phyloP scores from a whole-genome alignment of 2,329 filamentous ascomycete genomes.

The Aspergillus sclerotialis region DNA sequence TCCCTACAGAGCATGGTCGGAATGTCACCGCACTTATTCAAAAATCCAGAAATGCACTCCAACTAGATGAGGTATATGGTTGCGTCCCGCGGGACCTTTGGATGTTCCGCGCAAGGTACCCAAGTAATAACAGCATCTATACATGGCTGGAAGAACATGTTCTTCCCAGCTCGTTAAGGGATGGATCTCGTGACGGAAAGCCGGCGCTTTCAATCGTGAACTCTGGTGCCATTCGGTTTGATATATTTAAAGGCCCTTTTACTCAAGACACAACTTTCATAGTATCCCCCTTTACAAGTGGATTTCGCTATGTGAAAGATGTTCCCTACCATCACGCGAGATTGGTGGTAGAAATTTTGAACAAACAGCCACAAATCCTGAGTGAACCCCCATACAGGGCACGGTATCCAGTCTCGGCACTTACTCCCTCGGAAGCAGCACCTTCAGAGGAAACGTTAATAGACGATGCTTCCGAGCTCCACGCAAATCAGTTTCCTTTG shows the following conservation, averaged over 20 bases:
- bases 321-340: constrained; percentile 72
- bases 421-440: constrained; percentile 41
- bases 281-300: constrained; percentile 79
- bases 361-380: constrained; percentile 50
- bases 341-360: constrained; percentile 56
- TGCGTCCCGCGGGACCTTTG: constrained; percentile 76
- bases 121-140: constrained; percentile 67
- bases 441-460: constrained; percentile 13
- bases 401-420: constrained; percentile 15
- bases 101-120: constrained; percentile 73
- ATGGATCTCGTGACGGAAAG: constrained; percentile 50
- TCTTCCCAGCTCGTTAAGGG: constrained; percentile 59
- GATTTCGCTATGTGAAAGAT: constrained; percentile 67
- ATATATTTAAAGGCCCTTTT: constrained; percentile 88
- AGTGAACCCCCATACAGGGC: constrained; percentile 8
- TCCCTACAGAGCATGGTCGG: constrained; percentile 67
- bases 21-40: constrained; percentile 66
- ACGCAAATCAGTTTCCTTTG: constrained; percentile 23
- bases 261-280: constrained; percentile 82
- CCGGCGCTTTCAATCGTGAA: constrained; percentile 70
- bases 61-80: constrained; percentile 69
- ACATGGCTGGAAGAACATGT: constrained; percentile 71
- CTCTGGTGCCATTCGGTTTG: constrained; percentile 87
- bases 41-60: constrained; percentile 60
- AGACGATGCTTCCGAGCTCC: constrained; percentile 6